Evolutionary conservation across 2,329 filamentous ascomycete species (phyloP).

Genomic region (Ambrosiella cleistominuta): DNA sequence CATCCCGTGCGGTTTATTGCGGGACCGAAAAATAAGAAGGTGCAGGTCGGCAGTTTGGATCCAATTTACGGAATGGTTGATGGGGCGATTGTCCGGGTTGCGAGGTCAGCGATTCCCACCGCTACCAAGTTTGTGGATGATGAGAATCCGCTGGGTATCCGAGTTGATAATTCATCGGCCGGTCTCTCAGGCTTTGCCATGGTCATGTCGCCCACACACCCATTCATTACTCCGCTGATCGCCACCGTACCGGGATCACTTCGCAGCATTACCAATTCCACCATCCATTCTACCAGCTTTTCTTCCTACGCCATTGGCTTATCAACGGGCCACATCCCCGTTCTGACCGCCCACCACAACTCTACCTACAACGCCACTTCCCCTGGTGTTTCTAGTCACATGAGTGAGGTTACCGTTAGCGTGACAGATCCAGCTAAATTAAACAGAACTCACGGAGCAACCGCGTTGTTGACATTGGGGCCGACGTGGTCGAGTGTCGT

Average conservation of each 20-base stretch:
- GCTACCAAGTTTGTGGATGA: neutral
- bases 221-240: neutral
- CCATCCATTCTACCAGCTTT: neutral
- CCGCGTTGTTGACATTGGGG: neutral
- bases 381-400: neutral
- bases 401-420: neutral
- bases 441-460: constrained; percentile 1
- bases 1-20: constrained; percentile 5
- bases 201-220: neutral
- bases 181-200: neutral
- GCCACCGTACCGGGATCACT: neutral
- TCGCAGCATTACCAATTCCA: neutral
- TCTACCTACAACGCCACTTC: too few relatives aligned
- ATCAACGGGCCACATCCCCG: neutral
- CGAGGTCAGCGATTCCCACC: neutral
- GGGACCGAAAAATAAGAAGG: neutral
- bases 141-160: neutral
- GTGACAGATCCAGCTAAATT: constrained; percentile 3
- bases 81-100: neutral
- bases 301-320: neutral
- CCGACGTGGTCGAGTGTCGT: neutral
- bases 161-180: neutral
- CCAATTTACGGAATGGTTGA: constrained; percentile 5
- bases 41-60: constrained; percentile 4
- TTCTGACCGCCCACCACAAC: neutral